phyloP scores from a whole-genome alignment of 441 rosid genomes.

The Adansonia rubrostipa region DNA sequence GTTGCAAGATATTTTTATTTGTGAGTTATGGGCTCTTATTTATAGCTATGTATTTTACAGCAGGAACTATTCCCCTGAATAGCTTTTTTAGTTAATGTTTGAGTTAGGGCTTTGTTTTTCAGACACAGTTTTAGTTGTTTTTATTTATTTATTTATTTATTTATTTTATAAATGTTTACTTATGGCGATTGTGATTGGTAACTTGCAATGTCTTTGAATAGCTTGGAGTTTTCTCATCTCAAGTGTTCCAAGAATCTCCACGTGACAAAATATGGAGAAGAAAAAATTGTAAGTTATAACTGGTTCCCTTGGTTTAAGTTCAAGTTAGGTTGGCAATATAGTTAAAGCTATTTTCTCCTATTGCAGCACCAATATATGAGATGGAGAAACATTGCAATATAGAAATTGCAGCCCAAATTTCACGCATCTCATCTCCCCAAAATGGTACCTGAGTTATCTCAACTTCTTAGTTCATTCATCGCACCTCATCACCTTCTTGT shows the following conservation, averaged over 20 bases:
- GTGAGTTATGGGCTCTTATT: slow-evolving; percentile 4
- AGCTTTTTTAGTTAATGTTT: neutral
- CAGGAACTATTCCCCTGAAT: slow-evolving; percentile 3
- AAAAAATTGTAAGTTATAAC: slow-evolving; percentile 62
- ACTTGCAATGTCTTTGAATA: slow-evolving; percentile 40
- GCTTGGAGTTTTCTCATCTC: slow-evolving; percentile 99
- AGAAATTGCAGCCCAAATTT: slow-evolving; percentile 90
- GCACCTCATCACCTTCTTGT: neutral
- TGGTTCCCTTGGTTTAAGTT: slow-evolving; percentile 27
- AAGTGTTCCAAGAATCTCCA: slow-evolving; percentile 91
- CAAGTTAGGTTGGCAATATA: slow-evolving; percentile 20
- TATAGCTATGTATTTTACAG: slow-evolving; percentile 14
- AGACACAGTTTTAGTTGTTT: neutral
- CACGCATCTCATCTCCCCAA: slow-evolving; percentile 55
- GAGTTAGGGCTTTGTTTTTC: neutral
- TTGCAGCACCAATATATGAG: slow-evolving; percentile 86
- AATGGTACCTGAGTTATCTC: slow-evolving; percentile 53
- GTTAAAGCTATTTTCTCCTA: slow-evolving; percentile 30
- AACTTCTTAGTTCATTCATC: slow-evolving; percentile 13
- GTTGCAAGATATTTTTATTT: slow-evolving; percentile 13
- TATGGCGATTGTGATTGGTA: slow-evolving; percentile 23
- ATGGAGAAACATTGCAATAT: slow-evolving; percentile 97
- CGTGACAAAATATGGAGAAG: slow-evolving; percentile 76
- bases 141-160: no score
- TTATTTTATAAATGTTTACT: neutral